Base-by-base conservation (phyloP, 345 rosid genomes). In the Camelina hispida region DNA sequence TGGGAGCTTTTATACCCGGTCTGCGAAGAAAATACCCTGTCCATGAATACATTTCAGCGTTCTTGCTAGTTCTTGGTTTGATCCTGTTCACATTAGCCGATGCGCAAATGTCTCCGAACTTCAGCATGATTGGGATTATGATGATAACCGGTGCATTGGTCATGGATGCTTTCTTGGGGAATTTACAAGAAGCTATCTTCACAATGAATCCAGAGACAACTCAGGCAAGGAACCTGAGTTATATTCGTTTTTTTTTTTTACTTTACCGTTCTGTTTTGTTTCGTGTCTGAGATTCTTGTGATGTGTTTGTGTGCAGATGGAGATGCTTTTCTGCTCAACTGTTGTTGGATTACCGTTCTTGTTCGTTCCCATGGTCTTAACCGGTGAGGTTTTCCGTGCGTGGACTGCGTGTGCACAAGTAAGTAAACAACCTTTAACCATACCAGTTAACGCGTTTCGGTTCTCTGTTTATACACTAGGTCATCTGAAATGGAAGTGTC, bases 1-100 rank as follows among this genome's bases (percentile, higher is more conserved):
- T 92, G 97, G 99, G 97, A 22, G 96, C 99, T 4, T 95, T 95
- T 69, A 88, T 95, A 62, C 97, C 99, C 0, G 99, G 99, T 6
- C 68, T 95, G 54, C 84, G 97, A 75, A 84, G 97, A 74, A 95
- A 90, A 73, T 92, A 95, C 56, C 92, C 99, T 0, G 48, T 77
- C 73, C 90, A 88, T 16, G 99, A 95, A 72, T 95, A 95, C 58
- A 16, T 92, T 23, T 90, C 97, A 25, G 99, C 97, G 0, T 28
- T 89, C 75, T 86, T 95, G 75, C 83, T 95, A 9, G 93, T 95
- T 50, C 85, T 83, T 68, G 99, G 97, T 56, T 75, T 95, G 81
- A 95, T 95, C 30, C 80, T 92, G 37, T 95, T 95, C 85, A 95
- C 99, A 51, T 84, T 92, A 72, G 97, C 97, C 4, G 99, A 95